phyloP scores from a whole-genome alignment of 495 filamentous ascomycete species.

The Glonium stellatum region DNA sequence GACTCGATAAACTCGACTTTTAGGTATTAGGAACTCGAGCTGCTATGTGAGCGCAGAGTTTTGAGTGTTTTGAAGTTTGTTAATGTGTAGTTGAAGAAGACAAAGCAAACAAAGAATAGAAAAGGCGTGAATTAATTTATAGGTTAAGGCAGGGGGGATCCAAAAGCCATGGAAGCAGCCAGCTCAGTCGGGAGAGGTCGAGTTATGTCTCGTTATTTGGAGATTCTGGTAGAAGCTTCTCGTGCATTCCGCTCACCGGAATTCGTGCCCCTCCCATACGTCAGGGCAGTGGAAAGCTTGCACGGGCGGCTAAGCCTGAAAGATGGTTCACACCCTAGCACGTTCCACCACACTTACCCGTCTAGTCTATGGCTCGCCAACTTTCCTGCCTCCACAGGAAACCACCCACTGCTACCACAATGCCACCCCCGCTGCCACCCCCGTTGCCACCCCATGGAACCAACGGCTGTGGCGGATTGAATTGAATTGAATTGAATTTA shows the following conservation, averaged over 20 bases:
- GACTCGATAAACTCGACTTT: background rate
- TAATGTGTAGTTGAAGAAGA: background rate
- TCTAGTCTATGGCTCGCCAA: no score
- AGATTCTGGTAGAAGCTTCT: constrained; percentile 22
- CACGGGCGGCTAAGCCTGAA: no score
- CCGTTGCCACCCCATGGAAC: no score
- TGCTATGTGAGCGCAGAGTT: background rate
- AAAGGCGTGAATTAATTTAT: background rate
- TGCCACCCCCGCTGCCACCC: no score
- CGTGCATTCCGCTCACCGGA: constrained; percentile 5
- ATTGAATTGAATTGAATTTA: no score
- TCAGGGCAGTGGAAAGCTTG: no score
- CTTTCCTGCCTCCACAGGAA: no score
- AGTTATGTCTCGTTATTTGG: constrained; percentile 3
- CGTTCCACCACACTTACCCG: no score
- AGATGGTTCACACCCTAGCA: no score
- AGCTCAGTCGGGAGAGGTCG: constrained; percentile 2
- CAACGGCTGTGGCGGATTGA: no score
- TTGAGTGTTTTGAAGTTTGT: constrained; percentile 2
- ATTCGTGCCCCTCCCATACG: background rate
- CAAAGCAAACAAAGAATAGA: no score
- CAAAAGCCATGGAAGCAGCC: background rate
- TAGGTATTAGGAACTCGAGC: background rate
- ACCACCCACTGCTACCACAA: no score
- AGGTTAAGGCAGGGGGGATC: background rate